Percentiles rank a stretch among this genome's conserved stretches.
Conservation (phyloP, 306 rosid genomes). For the Quercus suber region DNA sequence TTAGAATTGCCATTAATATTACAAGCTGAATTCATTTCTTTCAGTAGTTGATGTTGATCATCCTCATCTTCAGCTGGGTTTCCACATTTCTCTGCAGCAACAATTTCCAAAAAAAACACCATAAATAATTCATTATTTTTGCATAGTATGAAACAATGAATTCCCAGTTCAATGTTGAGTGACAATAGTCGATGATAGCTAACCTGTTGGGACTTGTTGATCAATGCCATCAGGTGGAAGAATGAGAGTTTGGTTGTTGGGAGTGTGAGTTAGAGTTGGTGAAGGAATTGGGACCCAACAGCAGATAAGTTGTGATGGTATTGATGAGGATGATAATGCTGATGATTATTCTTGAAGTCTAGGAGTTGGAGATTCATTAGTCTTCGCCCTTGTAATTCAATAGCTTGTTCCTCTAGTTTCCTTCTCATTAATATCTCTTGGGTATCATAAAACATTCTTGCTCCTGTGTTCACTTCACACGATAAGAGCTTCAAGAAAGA, state of each 20-base stretch:
- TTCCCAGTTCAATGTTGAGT: not conserved
- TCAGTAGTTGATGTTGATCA: conserved; percentile 38
- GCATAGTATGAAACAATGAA: not conserved
- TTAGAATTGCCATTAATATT: not conserved
- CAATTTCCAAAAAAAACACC: conserved; percentile 3
- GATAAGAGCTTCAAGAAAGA: not conserved
- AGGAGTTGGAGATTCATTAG: conserved; percentile 83
- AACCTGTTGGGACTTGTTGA: conserved; percentile 63
- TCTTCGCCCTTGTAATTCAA: conserved; percentile 84
- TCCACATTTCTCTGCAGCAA: conserved; percentile 44
- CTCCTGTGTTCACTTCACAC: conserved; percentile 34
- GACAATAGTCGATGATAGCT: conserved; percentile 1
- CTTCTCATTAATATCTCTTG: conserved; percentile 69
- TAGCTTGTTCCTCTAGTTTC: conserved; percentile 71
- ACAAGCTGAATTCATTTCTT: conserved; percentile 34
- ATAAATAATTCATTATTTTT: not conserved
- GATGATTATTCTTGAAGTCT: conserved; percentile 59
- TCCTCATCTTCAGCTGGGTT: conserved; percentile 16
- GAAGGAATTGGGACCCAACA: conserved; percentile 53
- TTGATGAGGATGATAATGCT: conserved; percentile 39
- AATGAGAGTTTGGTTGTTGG: conserved; percentile 34
- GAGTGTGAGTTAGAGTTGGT: conserved; percentile 46
- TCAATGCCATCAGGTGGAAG: conserved; percentile 48
- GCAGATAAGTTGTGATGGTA: conserved; percentile 65
- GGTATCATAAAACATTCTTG: conserved; percentile 60